A percentile compares a stretch with the other conserved stretches of the same genome.
These are phyloP conservation scores for Furcasterigmium furcatum DNA, from an alignment of 2,329 filamentous ascomycete species.

Conservation along the genomic window DNA sequence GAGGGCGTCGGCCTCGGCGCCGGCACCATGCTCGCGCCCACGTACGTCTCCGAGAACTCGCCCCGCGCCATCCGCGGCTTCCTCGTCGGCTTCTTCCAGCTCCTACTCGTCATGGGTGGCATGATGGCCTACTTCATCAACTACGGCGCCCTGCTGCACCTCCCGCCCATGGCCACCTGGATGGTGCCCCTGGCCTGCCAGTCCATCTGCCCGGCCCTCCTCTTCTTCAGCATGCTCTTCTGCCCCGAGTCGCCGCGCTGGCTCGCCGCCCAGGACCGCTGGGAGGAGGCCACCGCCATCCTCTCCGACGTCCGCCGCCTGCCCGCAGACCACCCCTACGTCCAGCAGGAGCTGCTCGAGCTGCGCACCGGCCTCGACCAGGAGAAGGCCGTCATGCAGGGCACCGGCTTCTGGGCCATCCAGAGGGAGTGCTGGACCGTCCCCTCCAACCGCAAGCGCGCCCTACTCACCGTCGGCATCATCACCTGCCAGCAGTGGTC, in stretches of 20 bases:
- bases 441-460: slow-evolving; percentile 16
- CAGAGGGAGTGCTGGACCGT: slow-evolving; percentile 14
- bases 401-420: slow-evolving; percentile 1
- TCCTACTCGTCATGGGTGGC: slow-evolving; percentile 50
- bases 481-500: slow-evolving; percentile 20
- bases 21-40: slow-evolving; percentile 55
- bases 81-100: slow-evolving; percentile 57
- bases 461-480: slow-evolving; percentile 17
- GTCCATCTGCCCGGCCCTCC: slow-evolving; percentile 49
- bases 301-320: slow-evolving; percentile 30
- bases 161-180: slow-evolving; percentile 30
- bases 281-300: slow-evolving; percentile 26
- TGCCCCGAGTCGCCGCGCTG: slow-evolving; percentile 42
- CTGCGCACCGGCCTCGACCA: slow-evolving; percentile 22
- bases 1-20: slow-evolving; percentile 49
- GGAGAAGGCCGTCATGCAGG: slow-evolving; percentile 16
- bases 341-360: slow-evolving; percentile 27
- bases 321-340: slow-evolving; percentile 28
- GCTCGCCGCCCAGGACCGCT: slow-evolving; percentile 28
- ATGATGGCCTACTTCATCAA: slow-evolving; percentile 54
- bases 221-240: slow-evolving; percentile 43
- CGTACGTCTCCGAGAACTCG: slow-evolving; percentile 59
- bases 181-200: slow-evolving; percentile 58
- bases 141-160: slow-evolving; percentile 43
- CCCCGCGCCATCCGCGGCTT: slow-evolving; percentile 57